Conservation (phyloP, 352 stramenopile genomes). For the Phytophthora pini region DNA sequence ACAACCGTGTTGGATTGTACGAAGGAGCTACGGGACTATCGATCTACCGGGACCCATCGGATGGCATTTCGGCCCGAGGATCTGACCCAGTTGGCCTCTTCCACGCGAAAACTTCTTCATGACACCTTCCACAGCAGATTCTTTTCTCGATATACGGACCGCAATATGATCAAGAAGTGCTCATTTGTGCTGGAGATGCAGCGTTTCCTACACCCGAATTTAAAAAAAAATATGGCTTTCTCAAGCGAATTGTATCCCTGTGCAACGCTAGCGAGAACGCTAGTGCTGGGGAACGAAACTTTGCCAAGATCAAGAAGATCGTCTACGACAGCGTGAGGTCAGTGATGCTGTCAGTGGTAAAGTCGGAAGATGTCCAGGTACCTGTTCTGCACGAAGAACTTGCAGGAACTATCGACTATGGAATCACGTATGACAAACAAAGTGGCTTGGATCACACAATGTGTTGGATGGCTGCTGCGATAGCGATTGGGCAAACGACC, state of each 20-base stretch:
- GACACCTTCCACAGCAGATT: slow-evolving; percentile 7
- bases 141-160: slow-evolving; percentile 13
- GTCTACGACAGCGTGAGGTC: slow-evolving; percentile 2
- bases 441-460: too few relatives aligned
- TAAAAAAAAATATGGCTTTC: slow-evolving; percentile 8
- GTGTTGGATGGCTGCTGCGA: too few relatives aligned
- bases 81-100: neutral
- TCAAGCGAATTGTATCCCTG: slow-evolving; percentile 4
- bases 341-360: too few relatives aligned
- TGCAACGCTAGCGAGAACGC: neutral
- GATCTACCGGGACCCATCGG: slow-evolving; percentile 1
- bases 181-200: slow-evolving; percentile 16
- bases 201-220: slow-evolving; percentile 15
- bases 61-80: slow-evolving; percentile 12
- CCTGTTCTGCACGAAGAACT: too few relatives aligned
- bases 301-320: slow-evolving; percentile 9
- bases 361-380: too few relatives aligned
- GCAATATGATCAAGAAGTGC: slow-evolving; percentile 7
- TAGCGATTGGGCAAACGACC: too few relatives aligned
- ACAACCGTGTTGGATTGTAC: slow-evolving; percentile 8
- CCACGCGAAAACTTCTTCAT: slow-evolving; percentile 6
- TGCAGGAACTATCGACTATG: too few relatives aligned
- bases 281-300: neutral
- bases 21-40: slow-evolving; percentile 15
- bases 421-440: too few relatives aligned